phyloP scores from a whole-genome alignment of 345 rosid species.

The Kandelia obovata region DNA sequence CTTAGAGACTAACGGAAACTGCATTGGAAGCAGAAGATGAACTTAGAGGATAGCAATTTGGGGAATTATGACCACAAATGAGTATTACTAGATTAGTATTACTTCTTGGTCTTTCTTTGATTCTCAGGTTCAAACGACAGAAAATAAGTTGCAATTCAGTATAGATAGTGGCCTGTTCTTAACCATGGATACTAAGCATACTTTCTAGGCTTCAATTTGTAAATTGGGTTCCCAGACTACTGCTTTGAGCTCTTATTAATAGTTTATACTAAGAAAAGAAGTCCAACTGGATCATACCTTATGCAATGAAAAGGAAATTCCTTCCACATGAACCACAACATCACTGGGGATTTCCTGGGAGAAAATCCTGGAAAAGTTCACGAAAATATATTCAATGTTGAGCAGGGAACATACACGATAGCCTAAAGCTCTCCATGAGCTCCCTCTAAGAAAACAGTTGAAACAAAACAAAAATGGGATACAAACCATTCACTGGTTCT shows the following conservation, averaged over 20 bases:
- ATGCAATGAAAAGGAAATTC: conserved; percentile 71
- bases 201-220: too few species aligned
- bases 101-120: too few species aligned
- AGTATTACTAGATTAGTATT: too few species aligned
- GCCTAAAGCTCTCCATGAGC: not conserved
- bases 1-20: conserved; percentile 83
- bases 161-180: too few species aligned
- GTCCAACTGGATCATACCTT: conserved; percentile 44
- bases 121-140: too few species aligned
- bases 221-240: too few species aligned
- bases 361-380: conserved; percentile 63
- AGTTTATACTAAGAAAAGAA: conserved; percentile 9
- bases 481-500: conserved; percentile 87
- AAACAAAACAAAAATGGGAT: conserved; percentile 6
- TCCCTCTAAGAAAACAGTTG: not conserved
- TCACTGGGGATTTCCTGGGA: conserved; percentile 97
- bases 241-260: not conserved
- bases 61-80: not conserved
- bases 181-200: too few species aligned
- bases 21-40: conserved; percentile 26
- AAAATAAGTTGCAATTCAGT: too few species aligned
- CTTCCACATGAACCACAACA: conserved; percentile 67
- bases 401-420: not conserved
- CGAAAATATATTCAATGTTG: not conserved
- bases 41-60: not conserved